Evolutionary conservation across 495 filamentous ascomycete genomes (phyloP), one percentile per base, ranked within the genome.

Genomic region (Cercophora scortea): DNA sequence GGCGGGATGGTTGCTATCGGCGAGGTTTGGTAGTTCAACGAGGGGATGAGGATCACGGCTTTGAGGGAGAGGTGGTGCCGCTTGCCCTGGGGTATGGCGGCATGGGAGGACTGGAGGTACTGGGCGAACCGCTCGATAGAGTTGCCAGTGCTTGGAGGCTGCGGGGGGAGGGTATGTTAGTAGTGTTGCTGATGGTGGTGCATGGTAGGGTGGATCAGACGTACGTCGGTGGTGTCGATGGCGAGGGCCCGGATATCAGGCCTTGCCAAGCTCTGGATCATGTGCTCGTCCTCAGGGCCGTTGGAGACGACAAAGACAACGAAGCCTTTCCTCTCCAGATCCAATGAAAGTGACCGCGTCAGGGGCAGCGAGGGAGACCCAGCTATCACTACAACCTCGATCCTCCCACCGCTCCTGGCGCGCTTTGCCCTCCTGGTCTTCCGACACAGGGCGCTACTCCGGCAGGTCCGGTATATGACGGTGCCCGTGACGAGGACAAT

Each of bases 311-410:
- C 74, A 61, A 88, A 97, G 18, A 97, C 90, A 44, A 97, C 88
- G 62, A 95, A 97, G 12, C 94, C 94, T 47, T 90, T 81, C 47
- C 90, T 79, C 66, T 97, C 93, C 51, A 98, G 63, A 60, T 97
- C 94, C 32, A 88, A 62, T 1, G 88, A 81, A 51, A 98, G 79
- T 13, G 88, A 86, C 54, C 83, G 79, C 1, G 87, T 89, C 59
- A 95, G 75, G 16, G 90, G 88, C 52, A 93, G 82, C 53, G 84
- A 80, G 6, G 88, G 83, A 1, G 86, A 85, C 39, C 93, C 91
- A 34, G 89, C 88, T 53, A 98, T 72, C 13, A 96, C 86, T 43
- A 98, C 85, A 32, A 97, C 91, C 61, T 97, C 93, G 46, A 84
- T 81, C 49, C 91, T 75, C 9, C 87, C 85, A n/a, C 93, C 93